Base-by-base conservation (phyloP, 306 rosid genomes). In the Herpetospermum pedunculosum region DNA sequence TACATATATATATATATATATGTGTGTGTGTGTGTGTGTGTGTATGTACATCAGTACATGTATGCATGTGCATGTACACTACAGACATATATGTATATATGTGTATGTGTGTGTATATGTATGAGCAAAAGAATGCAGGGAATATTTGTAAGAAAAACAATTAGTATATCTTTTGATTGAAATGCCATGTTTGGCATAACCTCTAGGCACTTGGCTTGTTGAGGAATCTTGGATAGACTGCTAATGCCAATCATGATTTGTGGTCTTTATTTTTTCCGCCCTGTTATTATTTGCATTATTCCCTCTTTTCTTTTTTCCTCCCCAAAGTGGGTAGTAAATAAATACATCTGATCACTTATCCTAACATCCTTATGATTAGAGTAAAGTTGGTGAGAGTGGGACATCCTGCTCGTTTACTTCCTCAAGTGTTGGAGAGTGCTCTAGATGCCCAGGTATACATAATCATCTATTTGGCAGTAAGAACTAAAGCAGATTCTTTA, bases 351-450 rank as follows among this genome's bases (percentile, higher is more conserved):
- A 62, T 35, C 72, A 78, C 41, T 32, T 67, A 77, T 76, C 53
- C 68, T 79, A 54, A 34, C 78, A 35, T 41, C 14, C 40, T 72
- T 79, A 83, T 68, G 30, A 44, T 80, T 82, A 94, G 98, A 81
- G 92, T 91, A 67, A 94, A 91, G 88, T 87, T 94, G 80, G 97
- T 94, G 88, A 89, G 98, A 84, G 3, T 94, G 80, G 98, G 98
- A 68, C 98, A 94, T 81, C 98, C 98, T 78, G 98, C 98, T 54
- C 97, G 98, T 55, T 84, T 94, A 77, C 88, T 94, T 81, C 97
- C 98, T 77, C 98, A 94, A 91, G 96, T 94, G 40, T 83, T 94
- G 84, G 98, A 94, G 57, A 91, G 95, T 81, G 98, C 98, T 53
- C 80, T 94, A 82, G 98, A 94, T 80, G 91, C 98, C 72, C 98